Conservation (phyloP, 106 monocot species). For the Allium sativum region DNA sequence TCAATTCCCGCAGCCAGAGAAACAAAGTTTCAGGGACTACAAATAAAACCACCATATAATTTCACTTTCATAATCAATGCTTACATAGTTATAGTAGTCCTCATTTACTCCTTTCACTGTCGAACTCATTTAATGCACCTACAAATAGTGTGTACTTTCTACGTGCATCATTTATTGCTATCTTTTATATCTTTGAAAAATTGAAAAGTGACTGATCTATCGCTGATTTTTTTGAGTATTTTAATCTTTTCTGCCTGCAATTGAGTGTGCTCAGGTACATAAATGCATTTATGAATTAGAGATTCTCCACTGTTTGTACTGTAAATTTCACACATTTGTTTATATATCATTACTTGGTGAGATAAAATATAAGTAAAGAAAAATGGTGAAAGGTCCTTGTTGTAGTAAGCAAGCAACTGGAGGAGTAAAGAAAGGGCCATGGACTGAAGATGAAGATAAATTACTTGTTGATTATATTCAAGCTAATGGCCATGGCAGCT, state of each 20-base stretch:
- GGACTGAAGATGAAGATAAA: conserved; percentile 69
- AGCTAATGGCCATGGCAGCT: conserved; percentile 60
- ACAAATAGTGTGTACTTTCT: neutral
- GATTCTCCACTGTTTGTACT: neutral
- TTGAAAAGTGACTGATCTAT: no score
- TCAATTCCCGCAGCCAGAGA: neutral
- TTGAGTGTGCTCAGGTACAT: no score
- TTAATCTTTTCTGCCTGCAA: neutral
- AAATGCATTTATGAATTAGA: neutral
- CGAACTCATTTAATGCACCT: neutral
- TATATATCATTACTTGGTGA: neutral
- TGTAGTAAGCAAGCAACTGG: conserved; percentile 33
- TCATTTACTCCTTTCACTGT: no score
- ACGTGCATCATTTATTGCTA: neutral
- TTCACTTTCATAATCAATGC: neutral
- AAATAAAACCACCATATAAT: neutral
- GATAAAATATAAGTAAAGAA: neutral
- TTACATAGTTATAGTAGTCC: conserved; percentile 1
- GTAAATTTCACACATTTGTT: neutral
- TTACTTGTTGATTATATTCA: conserved; percentile 60
- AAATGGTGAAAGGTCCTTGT: conserved; percentile 57
- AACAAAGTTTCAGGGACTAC: neutral
- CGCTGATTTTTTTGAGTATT: no score
- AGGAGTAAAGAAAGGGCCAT: conserved; percentile 66
- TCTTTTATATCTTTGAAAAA: neutral